Evolutionary conservation across 306 rosid species (phyloP).

Genomic region (Acacia melanoxylon): DNA sequence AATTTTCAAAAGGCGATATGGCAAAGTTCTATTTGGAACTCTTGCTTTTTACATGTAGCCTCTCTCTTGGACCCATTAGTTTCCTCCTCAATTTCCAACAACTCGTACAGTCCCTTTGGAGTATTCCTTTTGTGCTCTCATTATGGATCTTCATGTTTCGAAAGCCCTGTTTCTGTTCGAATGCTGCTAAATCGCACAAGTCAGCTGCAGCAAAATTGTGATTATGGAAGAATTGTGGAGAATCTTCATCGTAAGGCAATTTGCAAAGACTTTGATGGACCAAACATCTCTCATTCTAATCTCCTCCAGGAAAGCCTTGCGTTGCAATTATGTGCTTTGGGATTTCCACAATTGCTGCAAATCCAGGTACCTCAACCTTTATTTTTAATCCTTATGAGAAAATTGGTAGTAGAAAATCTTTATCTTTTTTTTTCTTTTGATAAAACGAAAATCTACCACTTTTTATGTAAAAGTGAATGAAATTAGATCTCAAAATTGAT

Average conservation of each 20-base stretch:
- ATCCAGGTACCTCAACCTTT: conserved; percentile 36
- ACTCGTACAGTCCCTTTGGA: not conserved
- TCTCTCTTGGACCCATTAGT: not conserved
- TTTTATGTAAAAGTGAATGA: too few species aligned
- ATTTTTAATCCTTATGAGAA: not conserved
- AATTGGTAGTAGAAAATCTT: too few species aligned
- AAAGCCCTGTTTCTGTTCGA: not conserved
- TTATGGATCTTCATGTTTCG: not conserved
- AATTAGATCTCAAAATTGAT: not conserved
- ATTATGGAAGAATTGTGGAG: conserved; percentile 38
- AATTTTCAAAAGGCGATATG: not conserved
- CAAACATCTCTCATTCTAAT: not conserved
- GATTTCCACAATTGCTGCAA: conserved; percentile 11
- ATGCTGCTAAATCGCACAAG: not conserved
- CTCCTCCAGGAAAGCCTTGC: conserved; percentile 38
- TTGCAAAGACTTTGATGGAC: not conserved
- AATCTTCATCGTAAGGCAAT: conserved; percentile 27
- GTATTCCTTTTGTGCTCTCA: not conserved
- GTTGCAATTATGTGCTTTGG: conserved; percentile 45
- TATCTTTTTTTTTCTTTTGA: too few species aligned
- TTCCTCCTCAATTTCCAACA: not conserved
- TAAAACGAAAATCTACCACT: too few species aligned
- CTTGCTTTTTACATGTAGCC: not conserved
- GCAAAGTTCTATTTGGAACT: not conserved
- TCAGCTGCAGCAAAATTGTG: not conserved